These are phyloP conservation scores for Rhizoclosmatium globosum DNA, from an alignment of 192 early-diverging fungal species.

Conservation along the genomic window DNA sequence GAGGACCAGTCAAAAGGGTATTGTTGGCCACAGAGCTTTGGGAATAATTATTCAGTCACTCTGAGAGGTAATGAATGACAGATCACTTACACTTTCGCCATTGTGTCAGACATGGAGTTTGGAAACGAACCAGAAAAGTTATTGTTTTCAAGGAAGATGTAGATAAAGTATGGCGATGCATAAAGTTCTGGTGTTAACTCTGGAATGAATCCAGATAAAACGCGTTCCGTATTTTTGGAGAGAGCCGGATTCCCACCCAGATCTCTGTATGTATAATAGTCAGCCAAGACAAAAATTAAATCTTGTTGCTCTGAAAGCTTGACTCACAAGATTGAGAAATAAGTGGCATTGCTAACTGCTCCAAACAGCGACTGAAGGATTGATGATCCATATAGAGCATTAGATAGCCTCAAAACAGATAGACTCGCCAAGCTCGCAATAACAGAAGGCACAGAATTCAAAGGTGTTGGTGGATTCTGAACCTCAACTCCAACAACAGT, in stretches of 20 bases:
- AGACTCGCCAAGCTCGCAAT: neutral
- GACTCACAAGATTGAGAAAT: conserved; percentile 17
- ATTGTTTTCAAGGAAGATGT: conserved; percentile 7
- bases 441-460: neutral
- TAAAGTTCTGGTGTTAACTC: neutral
- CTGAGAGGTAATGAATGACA: neutral
- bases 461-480: conserved; percentile 13
- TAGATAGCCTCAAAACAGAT: neutral
- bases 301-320: neutral
- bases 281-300: neutral
- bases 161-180: neutral
- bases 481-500: neutral
- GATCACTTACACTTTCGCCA: neutral
- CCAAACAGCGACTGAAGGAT: conserved; percentile 9
- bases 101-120: conserved; percentile 15
- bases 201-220: neutral
- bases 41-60: neutral
- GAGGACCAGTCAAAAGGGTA: conserved; percentile 15
- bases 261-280: neutral
- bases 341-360: neutral
- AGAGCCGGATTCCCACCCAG: neutral
- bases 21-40: conserved; percentile 7
- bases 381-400: conserved; percentile 9
- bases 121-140: conserved; percentile 28
- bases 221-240: conserved; percentile 7